Evolutionary conservation across 306 rosid genomes (phyloP).

Genomic region (Dalbergia cultrata): DNA sequence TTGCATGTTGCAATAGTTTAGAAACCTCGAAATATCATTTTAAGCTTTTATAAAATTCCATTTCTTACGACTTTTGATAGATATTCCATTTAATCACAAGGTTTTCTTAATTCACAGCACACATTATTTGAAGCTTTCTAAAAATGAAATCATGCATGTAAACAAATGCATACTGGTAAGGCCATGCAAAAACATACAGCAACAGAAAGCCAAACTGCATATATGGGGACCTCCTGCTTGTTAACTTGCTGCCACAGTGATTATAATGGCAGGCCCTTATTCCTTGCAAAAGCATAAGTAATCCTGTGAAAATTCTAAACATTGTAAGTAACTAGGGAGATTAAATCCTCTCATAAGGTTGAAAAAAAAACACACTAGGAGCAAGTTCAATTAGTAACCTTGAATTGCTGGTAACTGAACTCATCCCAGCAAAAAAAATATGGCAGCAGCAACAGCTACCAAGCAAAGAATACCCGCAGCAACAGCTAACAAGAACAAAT

Average conservation of each 20-base stretch:
- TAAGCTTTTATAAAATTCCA: too few species aligned
- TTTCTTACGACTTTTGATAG: too few species aligned
- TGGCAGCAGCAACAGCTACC: slow-evolving; percentile 83
- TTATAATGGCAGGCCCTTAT: slow-evolving; percentile 97
- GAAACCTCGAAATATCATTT: too few species aligned
- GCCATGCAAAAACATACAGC: slow-evolving; percentile 89
- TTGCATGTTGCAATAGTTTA: too few species aligned
- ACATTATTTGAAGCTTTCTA: neutral
- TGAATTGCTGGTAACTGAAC: slow-evolving; percentile 96
- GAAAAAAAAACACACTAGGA: neutral
- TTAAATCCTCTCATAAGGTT: slow-evolving; percentile 4
- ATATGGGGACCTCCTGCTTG: slow-evolving; percentile 80
- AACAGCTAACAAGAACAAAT: too few species aligned
- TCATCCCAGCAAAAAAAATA: slow-evolving; percentile 97
- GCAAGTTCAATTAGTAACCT: slow-evolving; percentile 53
- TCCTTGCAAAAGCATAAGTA: slow-evolving; percentile 97
- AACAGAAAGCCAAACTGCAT: slow-evolving; percentile 94
- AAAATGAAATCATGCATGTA: too few species aligned
- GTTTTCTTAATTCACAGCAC: too few species aligned
- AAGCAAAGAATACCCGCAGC: slow-evolving; percentile 95
- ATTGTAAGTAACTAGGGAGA: slow-evolving; percentile 29
- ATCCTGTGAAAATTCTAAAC: slow-evolving; percentile 60
- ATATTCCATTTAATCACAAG: too few species aligned
- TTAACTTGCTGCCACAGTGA: slow-evolving; percentile 88
- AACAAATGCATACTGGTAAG: slow-evolving; percentile 64